Evolutionary conservation across 495 filamentous ascomycete genomes (phyloP).

Genomic region (Aspergillus wentii): DNA sequence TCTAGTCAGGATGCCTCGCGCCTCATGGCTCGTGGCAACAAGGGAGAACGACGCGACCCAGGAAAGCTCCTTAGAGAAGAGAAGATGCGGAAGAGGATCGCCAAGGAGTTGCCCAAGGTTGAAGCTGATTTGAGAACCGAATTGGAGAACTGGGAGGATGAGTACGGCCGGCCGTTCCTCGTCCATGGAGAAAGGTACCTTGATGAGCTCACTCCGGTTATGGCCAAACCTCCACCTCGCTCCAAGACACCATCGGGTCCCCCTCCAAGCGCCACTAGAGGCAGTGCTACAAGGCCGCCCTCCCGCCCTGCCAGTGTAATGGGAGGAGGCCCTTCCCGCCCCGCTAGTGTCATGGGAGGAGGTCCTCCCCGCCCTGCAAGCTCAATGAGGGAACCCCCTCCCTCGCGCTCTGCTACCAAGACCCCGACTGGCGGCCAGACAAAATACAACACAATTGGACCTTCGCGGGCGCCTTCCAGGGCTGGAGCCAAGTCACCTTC

Average conservation of each 20-base stretch:
- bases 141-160: slow-evolving; percentile 87
- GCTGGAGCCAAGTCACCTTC: slow-evolving; percentile 58
- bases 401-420: slow-evolving; percentile 56
- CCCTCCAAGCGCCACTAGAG: slow-evolving; percentile 33
- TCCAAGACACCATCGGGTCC: slow-evolving; percentile 74
- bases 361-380: slow-evolving; percentile 41
- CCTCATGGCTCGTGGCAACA: slow-evolving; percentile 80
- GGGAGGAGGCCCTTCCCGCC: slow-evolving; percentile 39
- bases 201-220: slow-evolving; percentile 63
- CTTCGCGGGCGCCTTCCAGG: slow-evolving; percentile 27
- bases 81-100: slow-evolving; percentile 95
- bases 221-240: slow-evolving; percentile 59
- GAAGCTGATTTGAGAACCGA: slow-evolving; percentile 73
- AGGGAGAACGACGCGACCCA: slow-evolving; percentile 87
- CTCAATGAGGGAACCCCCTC: slow-evolving; percentile 45
- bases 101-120: slow-evolving; percentile 92
- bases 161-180: slow-evolving; percentile 87
- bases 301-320: slow-evolving; percentile 45
- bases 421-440: slow-evolving; percentile 58
- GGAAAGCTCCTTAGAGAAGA: slow-evolving; percentile 93
- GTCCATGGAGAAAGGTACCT: slow-evolving; percentile 89
- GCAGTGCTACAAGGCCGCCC: slow-evolving; percentile 17
- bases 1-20: slow-evolving; percentile 93
- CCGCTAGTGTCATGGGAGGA: slow-evolving; percentile 19
- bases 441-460: slow-evolving; percentile 53